A percentile compares a stretch with the other conserved stretches of the same genome.
Conservation (phyloP, 2,329 filamentous ascomycete genomes). For the Cladorrhinum sp. region DNA sequence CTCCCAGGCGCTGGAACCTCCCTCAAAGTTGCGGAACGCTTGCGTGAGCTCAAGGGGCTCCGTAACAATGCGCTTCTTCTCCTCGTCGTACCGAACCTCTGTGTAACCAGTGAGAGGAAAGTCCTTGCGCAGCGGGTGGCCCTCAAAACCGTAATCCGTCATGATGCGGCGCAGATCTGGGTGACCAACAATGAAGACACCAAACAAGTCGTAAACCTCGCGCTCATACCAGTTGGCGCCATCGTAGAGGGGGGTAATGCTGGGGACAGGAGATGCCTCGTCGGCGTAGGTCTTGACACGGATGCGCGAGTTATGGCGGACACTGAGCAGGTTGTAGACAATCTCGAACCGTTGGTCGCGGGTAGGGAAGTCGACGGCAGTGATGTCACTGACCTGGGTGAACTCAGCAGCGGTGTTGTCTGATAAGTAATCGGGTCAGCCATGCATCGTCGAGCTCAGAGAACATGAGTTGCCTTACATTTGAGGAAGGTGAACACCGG, state of each 20-base stretch:
- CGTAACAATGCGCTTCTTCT: constrained; percentile 99
- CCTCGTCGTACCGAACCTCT: constrained; percentile 95
- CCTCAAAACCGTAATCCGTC: constrained; percentile 99
- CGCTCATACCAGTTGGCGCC: constrained; percentile 99
- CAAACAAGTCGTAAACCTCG: constrained; percentile 96
- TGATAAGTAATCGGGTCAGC: constrained; percentile 29
- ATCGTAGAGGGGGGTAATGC: constrained; percentile 80
- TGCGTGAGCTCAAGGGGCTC: constrained; percentile 97
- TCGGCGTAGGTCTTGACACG: constrained; percentile 98
- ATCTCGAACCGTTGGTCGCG: constrained; percentile 95
- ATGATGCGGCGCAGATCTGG: constrained; percentile 96
- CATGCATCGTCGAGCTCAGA: neutral
- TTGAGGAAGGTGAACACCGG: constrained; percentile 95
- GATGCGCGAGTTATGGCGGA: constrained; percentile 94
- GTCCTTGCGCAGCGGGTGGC: constrained; percentile 94
- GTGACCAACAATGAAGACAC: constrained; percentile 93
- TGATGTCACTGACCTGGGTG: constrained; percentile 89
- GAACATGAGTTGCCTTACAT: constrained; percentile 41
- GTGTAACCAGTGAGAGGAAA: constrained; percentile 98
- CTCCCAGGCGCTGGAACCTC: constrained; percentile 71
- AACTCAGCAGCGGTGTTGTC: constrained; percentile 97
- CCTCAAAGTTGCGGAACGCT: constrained; percentile 97
- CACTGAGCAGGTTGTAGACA: constrained; percentile 94
- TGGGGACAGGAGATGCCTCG: constrained; percentile 89
- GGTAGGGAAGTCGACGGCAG: constrained; percentile 92